Base-by-base conservation (phyloP, 1,284 basidiomycete species). In the Sphaerobolus stellatus region DNA sequence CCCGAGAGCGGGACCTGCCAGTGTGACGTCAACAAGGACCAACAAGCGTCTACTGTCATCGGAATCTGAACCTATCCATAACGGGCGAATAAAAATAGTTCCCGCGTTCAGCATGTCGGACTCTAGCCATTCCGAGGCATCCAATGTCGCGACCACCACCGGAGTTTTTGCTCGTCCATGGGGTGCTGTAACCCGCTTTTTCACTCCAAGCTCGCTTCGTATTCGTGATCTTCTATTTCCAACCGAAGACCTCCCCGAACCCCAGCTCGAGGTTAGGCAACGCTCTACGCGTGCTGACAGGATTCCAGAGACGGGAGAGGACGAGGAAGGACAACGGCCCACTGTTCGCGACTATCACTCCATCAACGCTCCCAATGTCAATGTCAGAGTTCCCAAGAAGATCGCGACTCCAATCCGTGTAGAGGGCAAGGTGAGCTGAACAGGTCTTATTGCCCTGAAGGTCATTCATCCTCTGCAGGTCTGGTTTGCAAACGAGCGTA, bases 401-500 rank as follows among this genome's bases (percentile, higher is more conserved):
- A 85, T 96, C 31, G 79, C 90, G 1, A 92, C 94, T 0, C 89
- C 93, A 1, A 82, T 98, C 62, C 90, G 89, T 61, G 92, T 99
- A 34, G 96, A 99, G 71, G 90, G 90, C 29, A 99, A 99, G 68
- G 96, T 99, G 36, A 20, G 18, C 30, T 49, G 24, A 20, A 7
- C 18, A 9, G 28, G 33, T 48, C n/a, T 38, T 13, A 30, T 44
- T 14, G 2, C 8, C 9, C 33, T 48, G 22, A 43, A 13, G 20
- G 7, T 43, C n/a, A 43, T 18, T 18, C 9, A 3, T 43, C 13
- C 22, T 43, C 13, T 22, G 11, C 13, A 43, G 41, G 41, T 43
- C 40, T 99, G 96, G 91, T 98, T 99, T 73, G 95, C 97, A 6
- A 98, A 98, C 69, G 97, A 99, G 72, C 79, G 97, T 62, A 99